A percentile compares a stretch with the other conserved stretches of the same genome.
These are phyloP conservation scores for Rhododendron simsii DNA, from an alignment of 148 eudicot genomes.

Conservation along the genomic window DNA sequence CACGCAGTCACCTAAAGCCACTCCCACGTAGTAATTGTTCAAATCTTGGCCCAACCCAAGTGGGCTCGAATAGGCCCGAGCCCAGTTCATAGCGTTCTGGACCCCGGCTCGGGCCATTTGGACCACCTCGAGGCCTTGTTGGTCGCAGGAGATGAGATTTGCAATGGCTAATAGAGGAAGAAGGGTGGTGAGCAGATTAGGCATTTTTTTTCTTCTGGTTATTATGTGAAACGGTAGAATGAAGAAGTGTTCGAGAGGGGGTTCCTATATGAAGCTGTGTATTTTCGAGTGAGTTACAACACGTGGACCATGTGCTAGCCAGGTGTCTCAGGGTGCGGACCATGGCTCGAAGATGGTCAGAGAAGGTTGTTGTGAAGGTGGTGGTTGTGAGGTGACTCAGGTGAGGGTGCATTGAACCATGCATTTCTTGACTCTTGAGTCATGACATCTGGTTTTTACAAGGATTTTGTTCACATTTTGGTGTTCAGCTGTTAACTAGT, in stretches of 20 bases:
- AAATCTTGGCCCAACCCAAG: not conserved
- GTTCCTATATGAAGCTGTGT: not conserved
- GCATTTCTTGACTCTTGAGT: not conserved
- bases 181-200: slow-evolving; percentile 17
- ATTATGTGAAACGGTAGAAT: not conserved
- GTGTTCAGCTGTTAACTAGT: not conserved
- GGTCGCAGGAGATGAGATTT: slow-evolving; percentile 9
- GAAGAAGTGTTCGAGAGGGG: not conserved
- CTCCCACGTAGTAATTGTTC: not conserved
- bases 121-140: slow-evolving; percentile 25
- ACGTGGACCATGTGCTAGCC: slow-evolving; percentile 4
- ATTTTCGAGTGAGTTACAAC: not conserved
- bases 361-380: no score
- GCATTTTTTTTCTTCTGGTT: slow-evolving; percentile 2
- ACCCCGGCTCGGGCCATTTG: slow-evolving; percentile 35
- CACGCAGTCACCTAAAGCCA: slow-evolving; percentile 48
- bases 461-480: not conserved
- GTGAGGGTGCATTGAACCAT: not conserved
- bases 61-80: slow-evolving; percentile 10
- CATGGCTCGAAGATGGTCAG: not conserved
- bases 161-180: slow-evolving; percentile 17
- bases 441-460: not conserved
- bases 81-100: slow-evolving; percentile 28
- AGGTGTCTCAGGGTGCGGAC: not conserved
- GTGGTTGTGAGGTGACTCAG: not conserved